These are phyloP conservation scores for Macrophomina phaseolina DNA, from an alignment of 2,329 filamentous ascomycete genomes.

Conservation along the genomic window DNA sequence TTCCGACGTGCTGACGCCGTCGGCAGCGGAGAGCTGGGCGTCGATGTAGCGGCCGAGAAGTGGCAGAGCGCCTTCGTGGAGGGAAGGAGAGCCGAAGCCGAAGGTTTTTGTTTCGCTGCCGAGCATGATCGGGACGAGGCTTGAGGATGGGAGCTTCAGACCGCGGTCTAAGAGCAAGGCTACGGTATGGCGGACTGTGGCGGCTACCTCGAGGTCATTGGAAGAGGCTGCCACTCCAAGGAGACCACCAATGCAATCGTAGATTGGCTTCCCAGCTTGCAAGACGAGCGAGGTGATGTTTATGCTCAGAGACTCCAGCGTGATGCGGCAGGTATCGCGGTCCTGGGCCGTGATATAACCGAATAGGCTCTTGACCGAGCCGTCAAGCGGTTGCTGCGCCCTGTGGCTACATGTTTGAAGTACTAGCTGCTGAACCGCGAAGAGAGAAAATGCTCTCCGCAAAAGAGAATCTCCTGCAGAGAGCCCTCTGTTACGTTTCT, in stretches of 20 bases:
- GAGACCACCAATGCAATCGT: neutral
- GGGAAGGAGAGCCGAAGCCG: conserved; percentile 15
- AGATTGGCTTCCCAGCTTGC: neutral
- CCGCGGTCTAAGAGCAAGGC: conserved; percentile 19
- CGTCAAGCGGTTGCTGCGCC: neutral
- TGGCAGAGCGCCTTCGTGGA: conserved; percentile 17
- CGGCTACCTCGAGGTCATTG: conserved; percentile 10
- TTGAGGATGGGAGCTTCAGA: neutral
- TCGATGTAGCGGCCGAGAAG: conserved; percentile 18
- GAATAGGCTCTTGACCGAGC: neutral
- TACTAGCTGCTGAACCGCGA: neutral
- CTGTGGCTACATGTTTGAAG: neutral
- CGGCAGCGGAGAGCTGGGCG: neutral
- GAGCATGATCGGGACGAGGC: conserved; percentile 1
- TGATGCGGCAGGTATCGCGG: conserved; percentile 10
- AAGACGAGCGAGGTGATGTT: neutral
- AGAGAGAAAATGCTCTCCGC: conserved; percentile 2
- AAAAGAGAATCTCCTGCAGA: conserved; percentile 5
- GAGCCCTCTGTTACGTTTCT: neutral
- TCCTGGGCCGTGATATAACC: neutral
- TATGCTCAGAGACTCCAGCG: neutral
- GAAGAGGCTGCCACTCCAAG: neutral
- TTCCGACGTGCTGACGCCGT: neutral
- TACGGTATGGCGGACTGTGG: conserved; percentile 13
- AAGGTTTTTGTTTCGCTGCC: neutral